Evolutionary conservation across 805 yeast species (phyloP).

Genomic region (Candida schatavii): DNA sequence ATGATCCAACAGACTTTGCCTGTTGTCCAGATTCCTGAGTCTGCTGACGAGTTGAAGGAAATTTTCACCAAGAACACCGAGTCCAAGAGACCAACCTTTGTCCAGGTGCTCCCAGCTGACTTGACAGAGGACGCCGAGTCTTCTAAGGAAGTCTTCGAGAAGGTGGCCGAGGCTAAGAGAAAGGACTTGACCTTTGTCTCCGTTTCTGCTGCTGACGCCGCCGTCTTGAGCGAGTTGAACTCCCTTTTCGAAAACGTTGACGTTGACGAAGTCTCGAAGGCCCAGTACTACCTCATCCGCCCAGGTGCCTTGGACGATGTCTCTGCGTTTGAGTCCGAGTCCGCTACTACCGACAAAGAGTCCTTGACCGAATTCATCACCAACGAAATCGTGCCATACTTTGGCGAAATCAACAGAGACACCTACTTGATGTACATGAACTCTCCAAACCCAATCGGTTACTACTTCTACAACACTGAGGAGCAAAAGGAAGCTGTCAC

Average conservation of each 20-base stretch:
- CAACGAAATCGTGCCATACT: conserved; percentile 71
- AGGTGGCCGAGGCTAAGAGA: conserved; percentile 61
- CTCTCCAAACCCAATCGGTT: conserved; percentile 75
- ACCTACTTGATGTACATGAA: conserved; percentile 75
- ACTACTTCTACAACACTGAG: conserved; percentile 74
- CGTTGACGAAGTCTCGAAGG: conserved; percentile 24
- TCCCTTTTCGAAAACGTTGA: conserved; percentile 26
- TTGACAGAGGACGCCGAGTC: conserved; percentile 31
- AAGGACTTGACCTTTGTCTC: conserved; percentile 63
- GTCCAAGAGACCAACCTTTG: conserved; percentile 43
- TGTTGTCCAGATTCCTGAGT: conserved; percentile 45
- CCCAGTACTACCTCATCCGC: conserved; percentile 47
- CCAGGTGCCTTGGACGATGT: conserved; percentile 42
- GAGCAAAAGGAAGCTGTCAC: conserved; percentile 62
- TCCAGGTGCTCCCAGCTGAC: conserved; percentile 45
- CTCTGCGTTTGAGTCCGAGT: conserved; percentile 42
- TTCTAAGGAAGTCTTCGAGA: conserved; percentile 47
- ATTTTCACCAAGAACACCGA: conserved; percentile 47
- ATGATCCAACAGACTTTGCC: conserved; percentile 85
- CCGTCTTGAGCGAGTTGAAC: conserved; percentile 37
- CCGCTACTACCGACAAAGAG: conserved; percentile 23
- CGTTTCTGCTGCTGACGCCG: conserved; percentile 38
- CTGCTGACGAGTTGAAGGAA: conserved; percentile 48
- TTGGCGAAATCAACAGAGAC: conserved; percentile 83
- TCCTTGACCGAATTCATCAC: conserved; percentile 48